These are phyloP conservation scores for Neurospora sp. DNA, from an alignment of 495 filamentous ascomycete genomes.

Conservation along the genomic window DNA sequence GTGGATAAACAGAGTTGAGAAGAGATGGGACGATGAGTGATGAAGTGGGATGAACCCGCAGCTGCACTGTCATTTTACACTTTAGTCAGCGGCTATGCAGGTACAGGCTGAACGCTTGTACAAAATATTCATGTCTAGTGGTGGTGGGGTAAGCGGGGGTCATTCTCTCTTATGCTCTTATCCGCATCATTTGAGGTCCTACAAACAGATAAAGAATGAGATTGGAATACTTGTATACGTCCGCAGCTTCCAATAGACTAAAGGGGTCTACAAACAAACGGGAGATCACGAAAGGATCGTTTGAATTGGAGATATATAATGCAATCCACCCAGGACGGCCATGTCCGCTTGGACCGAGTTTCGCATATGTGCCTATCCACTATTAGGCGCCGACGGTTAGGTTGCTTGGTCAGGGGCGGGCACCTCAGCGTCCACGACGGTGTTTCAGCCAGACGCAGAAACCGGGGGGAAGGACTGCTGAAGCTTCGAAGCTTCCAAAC, in stretches of 20 bases:
- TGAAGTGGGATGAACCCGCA: neutral
- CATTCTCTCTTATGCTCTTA: neutral
- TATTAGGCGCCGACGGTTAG: neutral
- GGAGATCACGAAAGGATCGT: no score
- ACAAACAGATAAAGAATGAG: neutral
- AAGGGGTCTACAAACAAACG: neutral
- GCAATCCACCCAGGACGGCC: neutral
- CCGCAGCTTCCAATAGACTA: neutral
- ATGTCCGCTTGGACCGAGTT: neutral
- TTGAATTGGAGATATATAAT: neutral
- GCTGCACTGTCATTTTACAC: neutral
- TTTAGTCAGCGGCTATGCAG: neutral
- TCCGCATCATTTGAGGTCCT: neutral
- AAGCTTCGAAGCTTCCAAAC: neutral
- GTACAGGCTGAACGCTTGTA: neutral
- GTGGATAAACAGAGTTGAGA: neutral
- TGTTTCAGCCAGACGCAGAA: neutral
- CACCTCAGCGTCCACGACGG: neutral
- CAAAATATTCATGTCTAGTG: neutral
- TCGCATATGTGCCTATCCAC: neutral
- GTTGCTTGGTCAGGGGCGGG: neutral
- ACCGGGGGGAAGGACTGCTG: neutral
- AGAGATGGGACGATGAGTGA: neutral
- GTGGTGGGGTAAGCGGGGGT: neutral
- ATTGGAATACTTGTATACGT: no score